Conservation (phyloP, 2,329 filamentous ascomycete species). For the Coccinonectria pachysandricola region DNA sequence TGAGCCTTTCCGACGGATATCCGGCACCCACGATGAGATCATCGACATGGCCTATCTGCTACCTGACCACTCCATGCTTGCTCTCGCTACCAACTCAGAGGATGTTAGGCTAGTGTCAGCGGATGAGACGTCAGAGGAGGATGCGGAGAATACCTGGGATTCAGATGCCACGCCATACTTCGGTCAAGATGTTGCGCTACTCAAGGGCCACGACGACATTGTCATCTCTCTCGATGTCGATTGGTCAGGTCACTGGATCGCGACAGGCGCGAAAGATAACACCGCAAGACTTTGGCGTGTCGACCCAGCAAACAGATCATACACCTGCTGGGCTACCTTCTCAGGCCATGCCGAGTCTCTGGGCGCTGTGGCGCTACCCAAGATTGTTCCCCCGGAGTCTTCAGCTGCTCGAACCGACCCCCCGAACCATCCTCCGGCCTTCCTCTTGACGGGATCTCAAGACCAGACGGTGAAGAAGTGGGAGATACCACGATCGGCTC, state of each 20-base stretch:
- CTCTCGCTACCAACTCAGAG: slow-evolving; percentile 90
- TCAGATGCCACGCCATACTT: slow-evolving; percentile 50
- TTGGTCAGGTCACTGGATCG: slow-evolving; percentile 95
- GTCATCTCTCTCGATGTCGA: slow-evolving; percentile 91
- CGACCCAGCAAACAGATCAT: slow-evolving; percentile 64
- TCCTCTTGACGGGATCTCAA: slow-evolving; percentile 84
- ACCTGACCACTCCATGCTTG: slow-evolving; percentile 68
- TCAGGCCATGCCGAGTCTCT: slow-evolving; percentile 91
- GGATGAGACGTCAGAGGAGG: slow-evolving; percentile 24
- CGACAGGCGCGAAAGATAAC: slow-evolving; percentile 94
- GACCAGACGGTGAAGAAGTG: slow-evolving; percentile 93
- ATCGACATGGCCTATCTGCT: slow-evolving; percentile 88
- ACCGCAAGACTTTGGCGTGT: slow-evolving; percentile 84
- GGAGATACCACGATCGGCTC: slow-evolving; percentile 57
- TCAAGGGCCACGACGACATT: slow-evolving; percentile 90
- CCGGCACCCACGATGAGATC: slow-evolving; percentile 94
- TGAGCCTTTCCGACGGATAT: slow-evolving; percentile 64
- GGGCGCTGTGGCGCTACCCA: slow-evolving; percentile 77
- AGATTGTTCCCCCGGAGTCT: slow-evolving; percentile 52
- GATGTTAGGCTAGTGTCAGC: slow-evolving; percentile 82
- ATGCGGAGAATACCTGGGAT: slow-evolving; percentile 12
- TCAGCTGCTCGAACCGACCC: slow-evolving; percentile 65
- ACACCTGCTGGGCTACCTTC: slow-evolving; percentile 69
- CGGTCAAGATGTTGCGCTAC: slow-evolving; percentile 74
- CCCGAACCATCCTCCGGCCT: slow-evolving; percentile 68